phyloP scores from a whole-genome alignment of 805 yeast species.

The Candida peoriensis region DNA sequence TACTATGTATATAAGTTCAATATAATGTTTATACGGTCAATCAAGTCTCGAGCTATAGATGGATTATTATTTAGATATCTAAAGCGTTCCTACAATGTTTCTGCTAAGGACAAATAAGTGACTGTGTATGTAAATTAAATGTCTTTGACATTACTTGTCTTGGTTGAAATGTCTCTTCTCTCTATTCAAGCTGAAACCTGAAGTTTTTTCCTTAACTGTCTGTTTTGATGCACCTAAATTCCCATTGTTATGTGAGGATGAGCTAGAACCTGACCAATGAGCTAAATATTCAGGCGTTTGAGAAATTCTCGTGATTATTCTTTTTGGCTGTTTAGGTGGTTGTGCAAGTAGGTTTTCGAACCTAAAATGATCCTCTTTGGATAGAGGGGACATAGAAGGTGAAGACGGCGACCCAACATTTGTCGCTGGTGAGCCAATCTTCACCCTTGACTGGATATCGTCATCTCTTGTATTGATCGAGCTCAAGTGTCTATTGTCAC shows the following conservation, averaged over 20 bases:
- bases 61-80: neutral
- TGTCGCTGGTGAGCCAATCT: conserved; percentile 16
- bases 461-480: conserved; percentile 16
- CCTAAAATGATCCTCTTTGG: conserved; percentile 39
- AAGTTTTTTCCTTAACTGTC: conserved; percentile 20
- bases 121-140: too few species aligned
- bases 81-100: too few species aligned
- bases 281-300: conserved; percentile 16
- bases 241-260: conserved; percentile 6
- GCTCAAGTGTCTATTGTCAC: conserved; percentile 20
- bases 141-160: too few species aligned
- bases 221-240: conserved; percentile 2
- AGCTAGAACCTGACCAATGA: conserved; percentile 11
- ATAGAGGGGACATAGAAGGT: conserved; percentile 19
- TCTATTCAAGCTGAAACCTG: conserved; percentile 21
- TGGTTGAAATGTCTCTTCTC: conserved; percentile 12
- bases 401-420: conserved; percentile 12
- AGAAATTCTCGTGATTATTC: conserved; percentile 15
- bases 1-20: neutral
- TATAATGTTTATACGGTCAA: conserved; percentile 2
- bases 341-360: conserved; percentile 33
- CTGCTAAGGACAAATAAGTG: too few species aligned
- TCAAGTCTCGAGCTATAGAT: too few species aligned
- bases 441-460: conserved; percentile 8
- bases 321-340: conserved; percentile 9